These are phyloP conservation scores for Parietaria judaica DNA, from an alignment of 306 rosid genomes.

Conservation along the genomic window DNA sequence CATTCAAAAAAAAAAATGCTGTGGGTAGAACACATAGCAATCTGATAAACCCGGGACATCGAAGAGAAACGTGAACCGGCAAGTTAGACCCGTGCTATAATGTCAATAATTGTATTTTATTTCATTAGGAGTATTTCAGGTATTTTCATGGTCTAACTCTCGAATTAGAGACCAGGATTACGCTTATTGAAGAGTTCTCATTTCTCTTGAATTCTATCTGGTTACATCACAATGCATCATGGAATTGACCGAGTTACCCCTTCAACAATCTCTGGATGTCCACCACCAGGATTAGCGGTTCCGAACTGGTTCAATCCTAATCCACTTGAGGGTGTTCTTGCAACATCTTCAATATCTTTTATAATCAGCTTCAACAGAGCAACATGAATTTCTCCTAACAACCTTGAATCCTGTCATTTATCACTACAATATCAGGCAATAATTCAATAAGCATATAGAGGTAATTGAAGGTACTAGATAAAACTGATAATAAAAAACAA, in stretches of 20 bases:
- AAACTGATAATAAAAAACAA: constrained; percentile 18
- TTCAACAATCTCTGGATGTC: constrained; percentile 96
- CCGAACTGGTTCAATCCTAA: constrained; percentile 80
- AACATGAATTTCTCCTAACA: constrained; percentile 89
- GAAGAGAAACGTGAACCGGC: no score
- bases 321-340: constrained; percentile 87
- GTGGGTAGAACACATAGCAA: background rate
- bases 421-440: constrained; percentile 10
- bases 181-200: no score
- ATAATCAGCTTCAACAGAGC: constrained; percentile 72
- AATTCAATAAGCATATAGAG: background rate
- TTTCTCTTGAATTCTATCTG: no score
- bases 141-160: no score
- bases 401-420: constrained; percentile 84
- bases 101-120: no score
- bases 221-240: no score
- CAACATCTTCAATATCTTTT: constrained; percentile 98
- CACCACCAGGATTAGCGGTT: constrained; percentile 91
- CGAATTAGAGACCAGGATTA: no score
- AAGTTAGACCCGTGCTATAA: no score
- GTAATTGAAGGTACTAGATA: constrained; percentile 2
- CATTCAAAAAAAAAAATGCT: no score
- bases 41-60: no score
- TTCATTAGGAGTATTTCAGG: no score
- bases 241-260: constrained; percentile 53